These are phyloP conservation scores for Sodiomyces alkalinus DNA, from an alignment of 2,329 filamentous ascomycete species.

Conservation along the genomic window DNA sequence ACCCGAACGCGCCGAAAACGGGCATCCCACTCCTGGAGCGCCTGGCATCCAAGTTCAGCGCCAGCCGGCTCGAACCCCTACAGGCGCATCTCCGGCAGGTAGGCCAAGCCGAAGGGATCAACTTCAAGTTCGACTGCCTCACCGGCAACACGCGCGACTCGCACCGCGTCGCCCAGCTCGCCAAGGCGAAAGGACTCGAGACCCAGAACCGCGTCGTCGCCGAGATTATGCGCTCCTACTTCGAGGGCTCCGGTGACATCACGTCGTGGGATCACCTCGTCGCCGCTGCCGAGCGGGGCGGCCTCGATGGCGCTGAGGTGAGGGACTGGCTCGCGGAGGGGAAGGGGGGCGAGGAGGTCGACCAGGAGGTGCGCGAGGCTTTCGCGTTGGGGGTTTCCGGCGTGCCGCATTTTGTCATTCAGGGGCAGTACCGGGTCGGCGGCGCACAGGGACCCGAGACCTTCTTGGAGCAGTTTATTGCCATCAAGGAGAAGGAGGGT, in stretches of 20 bases:
- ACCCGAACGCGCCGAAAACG: slow-evolving; percentile 40
- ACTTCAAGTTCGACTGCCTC: slow-evolving; percentile 55
- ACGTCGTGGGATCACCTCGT: slow-evolving; percentile 38
- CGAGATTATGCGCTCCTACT: slow-evolving; percentile 50
- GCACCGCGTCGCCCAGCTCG: slow-evolving; percentile 62
- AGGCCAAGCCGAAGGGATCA: slow-evolving; percentile 52
- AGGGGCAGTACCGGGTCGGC: slow-evolving; percentile 49
- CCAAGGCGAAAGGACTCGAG: slow-evolving; percentile 30
- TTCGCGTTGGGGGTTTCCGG: slow-evolving; percentile 40
- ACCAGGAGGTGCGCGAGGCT: slow-evolving; percentile 37
- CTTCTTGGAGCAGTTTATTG: slow-evolving; percentile 52
- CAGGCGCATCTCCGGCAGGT: slow-evolving; percentile 38
- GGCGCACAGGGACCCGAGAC: slow-evolving; percentile 56
- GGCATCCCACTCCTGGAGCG: slow-evolving; percentile 31
- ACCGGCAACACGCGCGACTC: slow-evolving; percentile 67
- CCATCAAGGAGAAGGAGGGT: slow-evolving; percentile 20
- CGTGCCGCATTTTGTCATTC: slow-evolving; percentile 63
- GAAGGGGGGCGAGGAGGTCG: slow-evolving; percentile 40
- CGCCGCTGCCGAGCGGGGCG: slow-evolving; percentile 35
- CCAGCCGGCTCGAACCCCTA: slow-evolving; percentile 41
- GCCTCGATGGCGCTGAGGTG: slow-evolving; percentile 35
- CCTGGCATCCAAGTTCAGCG: slow-evolving; percentile 51
- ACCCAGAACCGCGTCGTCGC: slow-evolving; percentile 45
- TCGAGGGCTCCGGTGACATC: slow-evolving; percentile 49
- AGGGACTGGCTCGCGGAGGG: slow-evolving; percentile 36